phyloP scores from a whole-genome alignment of 2,329 filamentous ascomycete genomes.

The Calonectria fujianensis region DNA sequence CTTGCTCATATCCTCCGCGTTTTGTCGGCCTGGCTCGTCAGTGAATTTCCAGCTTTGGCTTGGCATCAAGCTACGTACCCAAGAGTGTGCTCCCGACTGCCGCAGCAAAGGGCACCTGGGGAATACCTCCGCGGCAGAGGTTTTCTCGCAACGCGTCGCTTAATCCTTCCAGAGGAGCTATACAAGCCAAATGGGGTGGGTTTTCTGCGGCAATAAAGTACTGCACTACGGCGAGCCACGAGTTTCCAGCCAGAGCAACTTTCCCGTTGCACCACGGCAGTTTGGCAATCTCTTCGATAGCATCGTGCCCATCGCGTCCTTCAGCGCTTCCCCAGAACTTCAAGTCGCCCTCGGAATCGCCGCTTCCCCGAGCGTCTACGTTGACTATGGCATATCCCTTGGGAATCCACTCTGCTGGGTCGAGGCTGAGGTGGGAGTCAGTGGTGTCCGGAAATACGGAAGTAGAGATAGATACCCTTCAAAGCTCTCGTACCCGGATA shows the following conservation, averaged over 20 bases:
- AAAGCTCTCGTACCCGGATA: constrained; percentile 6
- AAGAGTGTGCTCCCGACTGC: constrained; percentile 4
- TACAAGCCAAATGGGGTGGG: constrained; percentile 16
- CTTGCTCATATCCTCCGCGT: constrained; percentile 3
- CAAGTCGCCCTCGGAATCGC: not conserved
- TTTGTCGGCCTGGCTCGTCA: not conserved
- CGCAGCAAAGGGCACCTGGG: not conserved
- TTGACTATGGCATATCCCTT: constrained; percentile 16
- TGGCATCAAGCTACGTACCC: not conserved
- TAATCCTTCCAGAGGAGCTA: constrained; percentile 5
- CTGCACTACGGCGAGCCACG: constrained; percentile 14
- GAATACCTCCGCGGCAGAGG: not conserved
- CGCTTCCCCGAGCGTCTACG: not conserved
- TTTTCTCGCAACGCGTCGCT: not conserved
- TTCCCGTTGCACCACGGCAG: constrained; percentile 26
- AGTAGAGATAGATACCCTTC: not conserved
- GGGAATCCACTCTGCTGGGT: constrained; percentile 1
- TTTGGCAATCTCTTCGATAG: constrained; percentile 10
- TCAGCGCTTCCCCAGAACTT: not conserved
- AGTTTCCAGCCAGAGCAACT: not conserved
- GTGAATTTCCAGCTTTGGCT: not conserved
- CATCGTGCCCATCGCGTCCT: not conserved
- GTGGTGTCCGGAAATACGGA: no score
- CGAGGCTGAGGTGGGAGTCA: not conserved
- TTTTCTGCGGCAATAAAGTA: constrained; percentile 10